Evolutionary conservation across 345 rosid species (phyloP).

Genomic region (Raphanus raphanistrum): DNA sequence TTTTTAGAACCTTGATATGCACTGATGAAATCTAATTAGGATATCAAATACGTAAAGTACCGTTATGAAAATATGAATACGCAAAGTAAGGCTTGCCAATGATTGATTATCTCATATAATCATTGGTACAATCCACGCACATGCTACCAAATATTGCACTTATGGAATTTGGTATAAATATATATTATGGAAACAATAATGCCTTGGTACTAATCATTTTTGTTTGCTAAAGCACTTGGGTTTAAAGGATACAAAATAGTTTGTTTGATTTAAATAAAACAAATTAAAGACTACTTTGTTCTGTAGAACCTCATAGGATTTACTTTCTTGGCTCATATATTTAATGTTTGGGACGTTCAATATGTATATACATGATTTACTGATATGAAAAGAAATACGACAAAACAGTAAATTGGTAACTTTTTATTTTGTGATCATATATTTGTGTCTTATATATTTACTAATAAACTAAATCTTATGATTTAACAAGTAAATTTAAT

Average conservation of each 20-base stretch:
- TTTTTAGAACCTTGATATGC: too few species aligned
- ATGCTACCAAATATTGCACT: constrained; percentile 34
- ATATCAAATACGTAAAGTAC: not conserved
- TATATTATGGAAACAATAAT: constrained; percentile 16
- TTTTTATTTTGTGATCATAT: not conserved
- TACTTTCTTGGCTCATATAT: not conserved
- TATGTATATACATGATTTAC: not conserved
- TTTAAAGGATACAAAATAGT: not conserved
- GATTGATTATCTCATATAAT: constrained; percentile 28
- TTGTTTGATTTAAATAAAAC: not conserved
- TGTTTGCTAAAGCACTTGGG: not conserved
- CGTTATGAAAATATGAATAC: not conserved
- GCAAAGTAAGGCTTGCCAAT: not conserved
- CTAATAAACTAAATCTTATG: not conserved
- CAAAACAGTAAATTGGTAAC: not conserved
- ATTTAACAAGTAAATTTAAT: not conserved
- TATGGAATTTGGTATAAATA: not conserved
- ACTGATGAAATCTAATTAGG: too few species aligned
- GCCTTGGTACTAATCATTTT: constrained; percentile 14
- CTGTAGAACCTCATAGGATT: not conserved
- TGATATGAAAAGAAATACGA: not conserved
- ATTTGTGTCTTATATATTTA: not conserved
- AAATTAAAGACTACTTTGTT: not conserved
- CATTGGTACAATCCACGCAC: constrained; percentile 36
- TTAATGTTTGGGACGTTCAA: not conserved